These are phyloP conservation scores for Tetracladium maxilliforme DNA, from an alignment of 2,329 filamentous ascomycete species.

Conservation along the genomic window DNA sequence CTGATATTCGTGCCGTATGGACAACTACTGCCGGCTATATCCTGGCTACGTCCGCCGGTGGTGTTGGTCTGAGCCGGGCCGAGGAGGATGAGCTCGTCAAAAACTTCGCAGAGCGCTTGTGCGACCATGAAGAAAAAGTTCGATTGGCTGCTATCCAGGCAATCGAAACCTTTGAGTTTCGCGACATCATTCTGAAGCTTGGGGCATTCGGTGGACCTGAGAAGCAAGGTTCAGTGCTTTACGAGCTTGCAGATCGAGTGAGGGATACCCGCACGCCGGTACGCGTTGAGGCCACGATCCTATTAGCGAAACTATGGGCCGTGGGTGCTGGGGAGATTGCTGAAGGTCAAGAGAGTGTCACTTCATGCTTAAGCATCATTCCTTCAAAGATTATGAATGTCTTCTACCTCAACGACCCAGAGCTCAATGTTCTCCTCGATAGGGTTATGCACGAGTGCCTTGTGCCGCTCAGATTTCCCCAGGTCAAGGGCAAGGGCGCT, in stretches of 20 bases:
- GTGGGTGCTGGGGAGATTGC: conserved; percentile 79
- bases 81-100: conserved; percentile 67
- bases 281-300: conserved; percentile 72
- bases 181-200: conserved; percentile 69
- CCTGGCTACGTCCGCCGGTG: conserved; percentile 78
- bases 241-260: conserved; percentile 71
- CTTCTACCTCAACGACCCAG: conserved; percentile 78
- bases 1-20: conserved; percentile 75
- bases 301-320: conserved; percentile 83
- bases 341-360: conserved; percentile 63
- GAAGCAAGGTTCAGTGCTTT: conserved; percentile 64
- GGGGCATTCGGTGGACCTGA: conserved; percentile 61
- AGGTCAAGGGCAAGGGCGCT: conserved; percentile 43
- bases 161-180: conserved; percentile 66
- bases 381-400: conserved; percentile 76
- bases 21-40: conserved; percentile 73
- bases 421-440: conserved; percentile 75
- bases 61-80: conserved; percentile 70
- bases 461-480: conserved; percentile 79
- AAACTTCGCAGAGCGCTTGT: conserved; percentile 64
- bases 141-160: conserved; percentile 78
- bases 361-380: conserved; percentile 61
- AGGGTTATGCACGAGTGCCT: conserved; percentile 76
- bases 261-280: conserved; percentile 75
- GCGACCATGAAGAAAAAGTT: conserved; percentile 83